Percentiles rank a stretch among this genome's conserved stretches.
Evolutionary conservation across 805 yeast genomes (phyloP).

Genomic region (Blastobotrys chiropterorum): DNA sequence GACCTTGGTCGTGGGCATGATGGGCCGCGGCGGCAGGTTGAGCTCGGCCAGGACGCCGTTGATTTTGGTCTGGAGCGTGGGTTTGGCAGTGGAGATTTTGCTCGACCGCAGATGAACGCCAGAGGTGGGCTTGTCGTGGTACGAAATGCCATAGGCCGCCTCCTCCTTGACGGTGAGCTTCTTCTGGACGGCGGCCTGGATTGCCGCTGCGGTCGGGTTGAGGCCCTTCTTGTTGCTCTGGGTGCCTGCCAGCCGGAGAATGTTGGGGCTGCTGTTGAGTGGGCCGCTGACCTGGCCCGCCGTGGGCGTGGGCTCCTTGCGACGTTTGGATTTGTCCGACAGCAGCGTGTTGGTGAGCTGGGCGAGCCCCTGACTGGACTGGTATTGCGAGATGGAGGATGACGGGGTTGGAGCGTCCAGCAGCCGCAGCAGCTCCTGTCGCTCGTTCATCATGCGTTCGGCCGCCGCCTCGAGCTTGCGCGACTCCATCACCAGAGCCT

Average conservation of each 20-base stretch:
- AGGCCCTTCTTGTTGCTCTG: slow-evolving; percentile 5
- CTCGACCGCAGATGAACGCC: slow-evolving; percentile 82
- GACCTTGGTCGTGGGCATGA: slow-evolving; percentile 78
- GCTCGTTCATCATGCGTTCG: slow-evolving; percentile 75
- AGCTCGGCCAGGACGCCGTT: slow-evolving; percentile 64
- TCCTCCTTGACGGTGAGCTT: slow-evolving; percentile 71
- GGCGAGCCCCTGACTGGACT: slow-evolving; percentile 82
- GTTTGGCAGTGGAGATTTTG: slow-evolving; percentile 71
- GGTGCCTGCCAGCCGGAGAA: background rate
- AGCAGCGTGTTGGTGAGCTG: slow-evolving; percentile 77
- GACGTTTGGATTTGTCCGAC: slow-evolving; percentile 52
- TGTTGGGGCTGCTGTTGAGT: slow-evolving; percentile 5
- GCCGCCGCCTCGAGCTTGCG: slow-evolving; percentile 88
- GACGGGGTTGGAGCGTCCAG: slow-evolving; percentile 66
- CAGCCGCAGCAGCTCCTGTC: slow-evolving; percentile 69
- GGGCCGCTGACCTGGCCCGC: slow-evolving; percentile 8
- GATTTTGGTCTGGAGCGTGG: slow-evolving; percentile 62
- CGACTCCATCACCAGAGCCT: slow-evolving; percentile 86
- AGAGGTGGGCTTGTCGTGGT: slow-evolving; percentile 52
- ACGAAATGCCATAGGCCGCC: slow-evolving; percentile 73
- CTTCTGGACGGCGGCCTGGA: slow-evolving; percentile 35
- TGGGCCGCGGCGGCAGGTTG: slow-evolving; percentile 73
- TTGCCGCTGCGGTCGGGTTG: slow-evolving; percentile 9
- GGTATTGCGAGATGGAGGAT: slow-evolving; percentile 68
- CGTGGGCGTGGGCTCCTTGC: slow-evolving; percentile 21